phyloP scores from a whole-genome alignment of 1,139 yeast species.

The Debaryomyces coudertii region DNA sequence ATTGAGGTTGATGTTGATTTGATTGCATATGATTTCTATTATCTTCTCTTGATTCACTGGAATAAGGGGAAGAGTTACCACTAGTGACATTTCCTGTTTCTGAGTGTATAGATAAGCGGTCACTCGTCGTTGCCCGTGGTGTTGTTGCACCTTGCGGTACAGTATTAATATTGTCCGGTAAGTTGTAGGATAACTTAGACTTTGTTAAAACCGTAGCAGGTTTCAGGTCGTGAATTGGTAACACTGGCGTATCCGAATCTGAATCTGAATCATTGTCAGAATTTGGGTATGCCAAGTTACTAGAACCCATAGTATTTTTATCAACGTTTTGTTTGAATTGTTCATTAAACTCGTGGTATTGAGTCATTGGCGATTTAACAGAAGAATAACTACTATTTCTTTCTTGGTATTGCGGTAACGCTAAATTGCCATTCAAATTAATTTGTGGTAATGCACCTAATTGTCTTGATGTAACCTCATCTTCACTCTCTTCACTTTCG shows the following conservation, averaged over 20 bases:
- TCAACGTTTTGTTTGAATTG: slow-evolving; percentile 35
- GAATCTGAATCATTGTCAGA: slow-evolving; percentile 13
- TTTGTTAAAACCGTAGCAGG: slow-evolving; percentile 13
- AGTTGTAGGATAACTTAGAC: slow-evolving; percentile 18
- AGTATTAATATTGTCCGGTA: slow-evolving; percentile 19
- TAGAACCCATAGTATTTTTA: slow-evolving; percentile 5
- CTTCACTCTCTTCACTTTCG: slow-evolving; percentile 26
- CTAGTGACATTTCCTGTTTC: slow-evolving; percentile 30
- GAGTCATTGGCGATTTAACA: slow-evolving; percentile 54
- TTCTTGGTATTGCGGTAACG: slow-evolving; percentile 32
- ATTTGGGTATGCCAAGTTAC: slow-evolving; percentile 6
- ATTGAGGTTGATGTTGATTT: slow-evolving; percentile 1
- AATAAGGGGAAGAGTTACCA: slow-evolving; percentile 23
- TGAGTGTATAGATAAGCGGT: slow-evolving; percentile 30
- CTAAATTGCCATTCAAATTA: slow-evolving; percentile 15
- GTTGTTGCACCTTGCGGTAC: slow-evolving; percentile 26
- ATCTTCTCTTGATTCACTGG: slow-evolving; percentile 16
- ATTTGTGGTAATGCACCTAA: slow-evolving; percentile 23
- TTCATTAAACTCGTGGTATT: slow-evolving; percentile 55
- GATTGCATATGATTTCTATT: slow-evolving; percentile 7
- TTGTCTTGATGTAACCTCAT: slow-evolving; percentile 31
- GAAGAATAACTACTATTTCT: slow-evolving; percentile 45
- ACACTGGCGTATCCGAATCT: slow-evolving; percentile 22
- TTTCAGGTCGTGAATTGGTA: slow-evolving; percentile 23
- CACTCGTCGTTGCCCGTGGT: slow-evolving; percentile 18